Conservation (phyloP, 495 filamentous ascomycete species). For the Penicillium manginii region DNA sequence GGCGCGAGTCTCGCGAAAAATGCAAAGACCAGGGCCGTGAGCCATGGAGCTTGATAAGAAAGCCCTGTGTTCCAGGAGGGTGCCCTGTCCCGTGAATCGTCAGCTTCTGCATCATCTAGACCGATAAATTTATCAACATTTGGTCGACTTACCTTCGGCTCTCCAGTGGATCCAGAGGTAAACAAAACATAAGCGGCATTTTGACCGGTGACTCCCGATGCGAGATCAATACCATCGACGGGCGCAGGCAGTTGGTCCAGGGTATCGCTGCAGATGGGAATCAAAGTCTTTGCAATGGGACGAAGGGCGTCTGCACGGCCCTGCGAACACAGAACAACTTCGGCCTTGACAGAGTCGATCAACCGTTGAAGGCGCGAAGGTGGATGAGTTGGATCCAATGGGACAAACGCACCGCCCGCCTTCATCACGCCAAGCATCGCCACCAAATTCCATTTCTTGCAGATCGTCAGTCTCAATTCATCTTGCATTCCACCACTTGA, state of each 20-base stretch:
- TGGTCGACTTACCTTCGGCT: conserved; percentile 48
- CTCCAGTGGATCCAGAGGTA: conserved; percentile 55
- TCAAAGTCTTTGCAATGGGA: conserved; percentile 33
- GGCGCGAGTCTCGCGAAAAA: conserved; percentile 34
- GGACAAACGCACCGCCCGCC: conserved; percentile 63
- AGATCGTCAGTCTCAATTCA: conserved; percentile 9
- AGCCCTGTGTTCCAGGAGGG: conserved; percentile 51
- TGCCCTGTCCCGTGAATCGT: conserved; percentile 32
- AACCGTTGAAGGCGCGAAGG: conserved; percentile 50
- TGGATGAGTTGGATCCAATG: conserved; percentile 61
- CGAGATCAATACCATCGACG: conserved; percentile 21
- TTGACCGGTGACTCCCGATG: conserved; percentile 35
- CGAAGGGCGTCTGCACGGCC: conserved; percentile 31
- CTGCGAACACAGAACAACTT: conserved; percentile 59
- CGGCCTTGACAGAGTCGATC: conserved; percentile 42
- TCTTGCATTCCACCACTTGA: not conserved
- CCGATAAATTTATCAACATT: not conserved
- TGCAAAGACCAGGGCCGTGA: conserved; percentile 44
- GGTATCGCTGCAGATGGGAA: conserved; percentile 39
- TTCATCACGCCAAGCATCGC: conserved; percentile 61
- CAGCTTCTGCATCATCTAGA: not conserved
- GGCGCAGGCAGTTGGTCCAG: conserved; percentile 32
- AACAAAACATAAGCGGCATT: conserved; percentile 52
- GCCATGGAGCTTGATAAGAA: conserved; percentile 46
- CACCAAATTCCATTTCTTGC: conserved; percentile 57